A percentile compares a stretch with the other conserved stretches of the same genome.
phyloP scores from a whole-genome alignment of 2,329 filamentous ascomycete genomes.

The Penicillium vulpinum region DNA sequence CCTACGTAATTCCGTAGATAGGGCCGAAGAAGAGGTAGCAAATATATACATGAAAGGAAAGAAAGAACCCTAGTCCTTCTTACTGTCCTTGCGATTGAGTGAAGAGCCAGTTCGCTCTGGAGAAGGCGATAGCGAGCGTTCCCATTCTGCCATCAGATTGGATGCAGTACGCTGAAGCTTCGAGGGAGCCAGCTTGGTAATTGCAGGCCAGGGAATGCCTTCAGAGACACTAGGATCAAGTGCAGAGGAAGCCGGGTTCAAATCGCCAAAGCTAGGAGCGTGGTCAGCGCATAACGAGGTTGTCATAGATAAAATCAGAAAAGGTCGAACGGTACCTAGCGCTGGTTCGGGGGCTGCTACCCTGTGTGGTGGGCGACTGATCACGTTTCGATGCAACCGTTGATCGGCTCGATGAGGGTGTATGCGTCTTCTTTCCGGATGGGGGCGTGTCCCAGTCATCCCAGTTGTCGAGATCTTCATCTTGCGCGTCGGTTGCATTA shows the following conservation, averaged over 20 bases:
- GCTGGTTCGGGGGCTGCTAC: slow-evolving; percentile 55
- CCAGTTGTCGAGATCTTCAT: slow-evolving; percentile 55
- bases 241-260: slow-evolving; percentile 31
- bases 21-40: slow-evolving; percentile 21
- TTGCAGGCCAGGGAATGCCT: slow-evolving; percentile 63
- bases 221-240: slow-evolving; percentile 39
- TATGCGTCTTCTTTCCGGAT: slow-evolving; percentile 38
- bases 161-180: slow-evolving; percentile 81
- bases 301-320: slow-evolving; percentile 28
- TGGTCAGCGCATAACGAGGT: slow-evolving; percentile 33
- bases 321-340: slow-evolving; percentile 49
- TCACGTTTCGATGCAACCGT: slow-evolving; percentile 52
- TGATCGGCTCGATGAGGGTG: slow-evolving; percentile 49
- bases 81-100: slow-evolving; percentile 28
- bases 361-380: slow-evolving; percentile 46
- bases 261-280: slow-evolving; percentile 40
- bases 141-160: slow-evolving; percentile 87
- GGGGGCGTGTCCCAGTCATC: slow-evolving; percentile 57
- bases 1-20: slow-evolving; percentile 32
- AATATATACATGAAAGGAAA: slow-evolving; percentile 22
- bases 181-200: slow-evolving; percentile 70
- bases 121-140: slow-evolving; percentile 68
- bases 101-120: slow-evolving; percentile 28
- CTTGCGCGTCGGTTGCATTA: slow-evolving; percentile 22
- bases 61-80: slow-evolving; percentile 29